These are phyloP conservation scores for Candida loeiensis DNA, from an alignment of 805 yeast species.

Conservation along the genomic window DNA sequence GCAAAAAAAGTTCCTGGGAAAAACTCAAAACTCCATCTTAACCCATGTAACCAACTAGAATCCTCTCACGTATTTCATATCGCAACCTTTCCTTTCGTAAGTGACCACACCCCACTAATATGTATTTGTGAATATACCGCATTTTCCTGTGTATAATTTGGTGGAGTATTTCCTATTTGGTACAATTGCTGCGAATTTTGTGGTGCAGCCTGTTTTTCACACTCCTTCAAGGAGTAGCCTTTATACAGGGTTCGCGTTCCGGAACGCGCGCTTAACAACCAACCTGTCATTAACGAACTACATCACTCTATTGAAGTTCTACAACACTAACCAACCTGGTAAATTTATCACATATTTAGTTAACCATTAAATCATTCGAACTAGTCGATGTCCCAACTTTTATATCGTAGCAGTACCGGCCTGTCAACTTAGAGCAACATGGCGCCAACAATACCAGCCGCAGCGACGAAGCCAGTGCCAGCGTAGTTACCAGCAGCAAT, in stretches of 20 bases:
- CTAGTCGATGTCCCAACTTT: background rate
- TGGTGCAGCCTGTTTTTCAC: background rate
- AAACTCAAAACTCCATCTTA: too few species aligned
- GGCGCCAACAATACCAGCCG: constrained; percentile 18
- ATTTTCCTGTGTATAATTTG: too few species aligned
- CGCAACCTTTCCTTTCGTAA: too few species aligned
- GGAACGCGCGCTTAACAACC: too few species aligned
- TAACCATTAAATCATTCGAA: background rate
- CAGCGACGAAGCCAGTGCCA: constrained; percentile 16
- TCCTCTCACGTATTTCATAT: too few species aligned
- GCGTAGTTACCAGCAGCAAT: constrained; percentile 5
- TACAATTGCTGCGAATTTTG: constrained; percentile 1
- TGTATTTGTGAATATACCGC: too few species aligned
- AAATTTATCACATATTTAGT: background rate
- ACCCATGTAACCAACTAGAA: too few species aligned
- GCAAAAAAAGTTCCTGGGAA: too few species aligned
- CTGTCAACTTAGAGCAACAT: constrained; percentile 16
- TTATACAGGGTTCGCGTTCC: too few species aligned
- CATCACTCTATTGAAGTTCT: too few species aligned
- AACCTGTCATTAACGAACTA: too few species aligned
- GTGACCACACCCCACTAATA: too few species aligned
- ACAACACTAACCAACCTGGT: background rate
- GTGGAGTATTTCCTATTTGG: background rate
- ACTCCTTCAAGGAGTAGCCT: background rate
- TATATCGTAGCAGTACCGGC: background rate